phyloP scores from a whole-genome alignment of 1,284 basidiomycete genomes.

The Sphagnurus paluster region DNA sequence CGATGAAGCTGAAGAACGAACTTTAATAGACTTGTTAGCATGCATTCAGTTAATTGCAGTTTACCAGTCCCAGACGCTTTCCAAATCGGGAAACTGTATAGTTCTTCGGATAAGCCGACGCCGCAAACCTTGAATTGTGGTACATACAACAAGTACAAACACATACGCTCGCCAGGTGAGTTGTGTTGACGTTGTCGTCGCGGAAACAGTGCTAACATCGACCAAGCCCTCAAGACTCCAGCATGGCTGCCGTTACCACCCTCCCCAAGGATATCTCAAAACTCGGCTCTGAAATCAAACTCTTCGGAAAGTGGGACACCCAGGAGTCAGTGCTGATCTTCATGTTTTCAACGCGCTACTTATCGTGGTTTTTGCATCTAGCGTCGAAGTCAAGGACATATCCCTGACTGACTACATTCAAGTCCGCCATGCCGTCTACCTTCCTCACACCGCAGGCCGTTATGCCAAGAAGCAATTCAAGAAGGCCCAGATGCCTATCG shows the following conservation, averaged over 20 bases:
- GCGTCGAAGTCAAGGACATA: conserved; percentile 99
- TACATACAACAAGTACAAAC: conserved; percentile 48
- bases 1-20: conserved; percentile 7
- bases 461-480: conserved; percentile 99
- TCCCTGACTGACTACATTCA: conserved; percentile 99
- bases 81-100: conserved; percentile 40
- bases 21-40: background rate
- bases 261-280: conserved; percentile 85
- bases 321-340: conserved; percentile 74
- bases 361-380: conserved; percentile 33
- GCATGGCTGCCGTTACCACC: conserved; percentile 65
- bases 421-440: conserved; percentile 96
- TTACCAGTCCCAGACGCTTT: conserved; percentile 3
- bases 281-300: conserved; percentile 86
- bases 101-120: conserved; percentile 43
- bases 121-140: conserved; percentile 48
- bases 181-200: conserved; percentile 27
- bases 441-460: conserved; percentile 98
- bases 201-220: conserved; percentile 19
- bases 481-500: conserved; percentile 99
- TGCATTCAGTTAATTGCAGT: background rate
- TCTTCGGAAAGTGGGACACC: conserved; percentile 97
- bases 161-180: conserved; percentile 38
- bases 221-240: conserved; percentile 23
- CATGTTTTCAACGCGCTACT: background rate